Evolutionary conservation across 495 filamentous ascomycete species (phyloP).

Genomic region (Hypoxylon subgilvum): DNA sequence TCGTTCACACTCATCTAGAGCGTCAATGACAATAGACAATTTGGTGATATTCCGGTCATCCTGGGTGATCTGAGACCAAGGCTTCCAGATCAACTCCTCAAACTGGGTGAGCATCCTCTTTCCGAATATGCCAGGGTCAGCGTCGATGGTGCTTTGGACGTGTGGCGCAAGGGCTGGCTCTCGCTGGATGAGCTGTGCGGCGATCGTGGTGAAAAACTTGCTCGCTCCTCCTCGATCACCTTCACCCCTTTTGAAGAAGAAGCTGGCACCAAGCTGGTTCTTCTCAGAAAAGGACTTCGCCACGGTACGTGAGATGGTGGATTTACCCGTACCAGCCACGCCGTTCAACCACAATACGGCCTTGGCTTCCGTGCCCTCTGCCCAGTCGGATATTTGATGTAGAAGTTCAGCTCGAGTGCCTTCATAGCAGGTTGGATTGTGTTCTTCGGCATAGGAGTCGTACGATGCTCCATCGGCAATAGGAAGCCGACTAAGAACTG

Average conservation of each 20-base stretch:
- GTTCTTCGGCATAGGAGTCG: slow-evolving; percentile 40
- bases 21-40: slow-evolving; percentile 56
- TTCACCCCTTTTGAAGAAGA: slow-evolving; percentile 61
- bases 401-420: slow-evolving; percentile 43
- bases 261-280: slow-evolving; percentile 46
- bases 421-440: slow-evolving; percentile 36
- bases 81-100: slow-evolving; percentile 54
- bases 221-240: slow-evolving; percentile 49
- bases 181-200: slow-evolving; percentile 46
- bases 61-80: slow-evolving; percentile 33
- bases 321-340: slow-evolving; percentile 57
- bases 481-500: neutral
- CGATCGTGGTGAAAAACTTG: slow-evolving; percentile 55
- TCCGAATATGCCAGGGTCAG: slow-evolving; percentile 42
- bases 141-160: slow-evolving; percentile 46
- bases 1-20: slow-evolving; percentile 59
- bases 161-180: slow-evolving; percentile 36
- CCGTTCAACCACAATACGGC: slow-evolving; percentile 53
- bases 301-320: slow-evolving; percentile 51
- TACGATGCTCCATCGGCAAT: slow-evolving; percentile 31
- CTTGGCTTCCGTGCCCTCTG: slow-evolving; percentile 9
- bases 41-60: neutral
- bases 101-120: slow-evolving; percentile 56
- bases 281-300: slow-evolving; percentile 31
- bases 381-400: slow-evolving; percentile 22